Percentiles rank a stretch among this genome's conserved stretches.
Conservation (phyloP, 2,329 filamentous ascomycete species). For the Arthrobotrys megalospora region DNA sequence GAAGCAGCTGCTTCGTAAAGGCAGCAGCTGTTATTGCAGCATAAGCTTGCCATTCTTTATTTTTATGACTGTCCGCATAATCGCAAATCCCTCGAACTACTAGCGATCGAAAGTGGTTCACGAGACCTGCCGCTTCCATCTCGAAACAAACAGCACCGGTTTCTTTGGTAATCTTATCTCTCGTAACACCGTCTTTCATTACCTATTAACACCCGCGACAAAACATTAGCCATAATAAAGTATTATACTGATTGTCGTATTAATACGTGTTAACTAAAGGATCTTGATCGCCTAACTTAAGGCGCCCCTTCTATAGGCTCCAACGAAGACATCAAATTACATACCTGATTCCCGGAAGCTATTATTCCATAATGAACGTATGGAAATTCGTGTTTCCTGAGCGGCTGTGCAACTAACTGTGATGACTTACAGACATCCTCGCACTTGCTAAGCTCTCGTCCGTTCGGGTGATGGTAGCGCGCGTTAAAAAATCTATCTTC, state of each 20-base stretch:
- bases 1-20: constrained; percentile 10
- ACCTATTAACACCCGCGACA: no score
- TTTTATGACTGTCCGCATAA: constrained; percentile 68
- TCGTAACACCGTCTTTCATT: no score
- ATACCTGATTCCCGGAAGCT: constrained; percentile 28
- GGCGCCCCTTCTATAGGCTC: no score
- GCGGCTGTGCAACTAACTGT: neutral
- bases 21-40: constrained; percentile 65
- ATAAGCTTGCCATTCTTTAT: constrained; percentile 62
- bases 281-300: no score
- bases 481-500: constrained; percentile 6
- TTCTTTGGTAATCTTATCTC: no score
- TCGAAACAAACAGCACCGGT: neutral
- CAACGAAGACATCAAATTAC: no score
- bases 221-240: no score
- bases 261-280: no score
- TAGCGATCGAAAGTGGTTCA: constrained; percentile 9
- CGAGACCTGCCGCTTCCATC: neutral
- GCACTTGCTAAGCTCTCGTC: constrained; percentile 8
- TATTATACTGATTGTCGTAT: no score
- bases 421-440: neutral
- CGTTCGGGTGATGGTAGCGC: constrained; percentile 3
- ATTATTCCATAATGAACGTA: constrained; percentile 31
- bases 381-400: neutral
- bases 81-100: constrained; percentile 66